These are phyloP conservation scores for Aspergillus costaricaensis DNA, from an alignment of 2,329 filamentous ascomycete species.

Conservation along the genomic window DNA sequence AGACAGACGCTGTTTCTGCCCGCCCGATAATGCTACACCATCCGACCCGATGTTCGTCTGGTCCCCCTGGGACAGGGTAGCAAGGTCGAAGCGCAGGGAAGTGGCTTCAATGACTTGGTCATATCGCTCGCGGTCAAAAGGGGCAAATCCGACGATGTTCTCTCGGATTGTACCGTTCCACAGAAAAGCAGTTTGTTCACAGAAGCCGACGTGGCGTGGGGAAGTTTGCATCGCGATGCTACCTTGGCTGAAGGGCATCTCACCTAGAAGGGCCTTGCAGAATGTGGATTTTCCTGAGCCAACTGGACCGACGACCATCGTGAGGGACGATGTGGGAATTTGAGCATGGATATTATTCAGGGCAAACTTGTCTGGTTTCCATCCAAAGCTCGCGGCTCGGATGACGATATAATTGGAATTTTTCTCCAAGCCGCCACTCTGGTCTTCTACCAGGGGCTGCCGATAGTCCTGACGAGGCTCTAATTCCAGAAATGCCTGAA, in stretches of 20 bases:
- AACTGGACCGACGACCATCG: conserved; percentile 29
- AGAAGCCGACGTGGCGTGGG: conserved; percentile 11
- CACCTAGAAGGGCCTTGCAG: conserved; percentile 17
- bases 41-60: not conserved
- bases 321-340: conserved; percentile 10
- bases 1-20: conserved; percentile 1
- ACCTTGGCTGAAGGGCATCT: conserved; percentile 15
- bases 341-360: not conserved
- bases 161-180: conserved; percentile 13
- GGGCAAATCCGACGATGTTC: conserved; percentile 26
- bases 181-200: conserved; percentile 20
- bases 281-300: conserved; percentile 25
- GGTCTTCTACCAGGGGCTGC: too few relatives aligned
- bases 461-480: too few relatives aligned
- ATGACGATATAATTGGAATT: too few relatives aligned
- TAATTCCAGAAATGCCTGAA: too few relatives aligned
- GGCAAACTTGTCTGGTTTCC: too few relatives aligned
- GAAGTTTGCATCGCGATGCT: not conserved
- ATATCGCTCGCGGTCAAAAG: conserved; percentile 26
- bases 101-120: conserved; percentile 17
- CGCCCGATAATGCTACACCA: not conserved
- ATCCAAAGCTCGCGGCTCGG: not conserved
- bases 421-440: too few relatives aligned
- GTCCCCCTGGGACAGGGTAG: not conserved
- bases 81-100: not conserved